A percentile compares a stretch with the other conserved stretches of the same genome.
Conservation (phyloP, 2,329 filamentous ascomycete species). For the Colletotrichum paranaense region DNA sequence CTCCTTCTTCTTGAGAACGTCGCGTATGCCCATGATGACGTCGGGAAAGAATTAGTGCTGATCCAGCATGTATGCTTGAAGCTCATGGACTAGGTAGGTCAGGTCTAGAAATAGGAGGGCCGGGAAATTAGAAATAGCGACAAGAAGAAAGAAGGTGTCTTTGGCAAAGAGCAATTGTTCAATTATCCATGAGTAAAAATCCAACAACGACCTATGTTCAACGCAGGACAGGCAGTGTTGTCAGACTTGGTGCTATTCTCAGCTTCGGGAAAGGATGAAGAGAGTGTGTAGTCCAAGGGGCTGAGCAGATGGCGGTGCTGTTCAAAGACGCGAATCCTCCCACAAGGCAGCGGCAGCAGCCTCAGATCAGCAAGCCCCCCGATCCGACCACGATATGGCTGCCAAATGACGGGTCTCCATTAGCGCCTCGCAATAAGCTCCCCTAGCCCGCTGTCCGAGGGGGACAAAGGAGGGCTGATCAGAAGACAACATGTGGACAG, state of each 20-base stretch:
- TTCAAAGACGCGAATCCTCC: constrained; percentile 13
- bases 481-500: neutral
- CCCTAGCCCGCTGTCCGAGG: constrained; percentile 6
- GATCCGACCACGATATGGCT: neutral
- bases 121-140: no score
- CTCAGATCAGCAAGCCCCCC: neutral
- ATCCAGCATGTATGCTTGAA: neutral
- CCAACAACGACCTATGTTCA: constrained; percentile 12
- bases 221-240: neutral
- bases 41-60: constrained; percentile 14
- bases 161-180: neutral
- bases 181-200: constrained; percentile 1
- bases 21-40: constrained; percentile 61
- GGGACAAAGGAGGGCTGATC: constrained; percentile 12
- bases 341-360: neutral
- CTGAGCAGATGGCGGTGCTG: constrained; percentile 29
- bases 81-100: neutral
- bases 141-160: neutral
- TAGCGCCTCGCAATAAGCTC: constrained; percentile 27
- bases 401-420: constrained; percentile 12
- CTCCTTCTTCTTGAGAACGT: constrained; percentile 66
- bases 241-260: constrained; percentile 29
- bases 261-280: constrained; percentile 14
- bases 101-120: neutral
- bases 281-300: constrained; percentile 11